Evolutionary conservation across 2,329 filamentous ascomycete genomes (phyloP), one percentile per base, ranked within the genome.

Genomic region (Pyrenochaeta sp.): DNA sequence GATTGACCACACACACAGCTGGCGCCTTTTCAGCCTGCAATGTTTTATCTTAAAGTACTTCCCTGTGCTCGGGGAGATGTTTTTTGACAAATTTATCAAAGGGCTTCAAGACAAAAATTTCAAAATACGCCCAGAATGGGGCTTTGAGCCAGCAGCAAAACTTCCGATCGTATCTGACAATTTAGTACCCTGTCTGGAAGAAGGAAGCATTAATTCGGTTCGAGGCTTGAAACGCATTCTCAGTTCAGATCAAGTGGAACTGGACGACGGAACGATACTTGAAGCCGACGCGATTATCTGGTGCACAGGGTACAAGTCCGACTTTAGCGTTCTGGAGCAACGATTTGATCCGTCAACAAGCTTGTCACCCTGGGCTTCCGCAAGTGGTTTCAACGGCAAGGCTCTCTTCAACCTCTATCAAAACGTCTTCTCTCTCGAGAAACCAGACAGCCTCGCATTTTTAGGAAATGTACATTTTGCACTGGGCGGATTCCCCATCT

Each of bases 401-500:
- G 8, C 65, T 0, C 64, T 75, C 0, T 63, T 71, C 3, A 53
- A 69, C 1, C 60, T 79, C 2, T 79, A 74, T 39, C 69, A 72
- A 26, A 77, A 77, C 51, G 52, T 78, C 4, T 76, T 80, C 48
- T 75, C 76, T 1, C 65, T 75, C 0, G 58, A 69, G 17, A 58
- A 74, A 17, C 73, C 76, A 3, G 65, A 75, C 7, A 75, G 73
- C 7, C 65, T 80, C 4, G 78, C 74, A 0, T 72, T 78, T 36
- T 10, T 45, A 59, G 72, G 30, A 63, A 66, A 35, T 68, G 69
- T 63, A 40, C 73, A 51, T 48, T 68, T 72, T 15, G 65, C 67
- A 9, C 58, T 75, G 7, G 67, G 72, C 13, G 57, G 49, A 3
- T 61, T 62, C 23, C 48, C 52, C 8, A 46, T 54, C 7, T 61